Evolutionary conservation across 768 basidiomycete species (phyloP).

Genomic region (Sutorius australiensis): DNA sequence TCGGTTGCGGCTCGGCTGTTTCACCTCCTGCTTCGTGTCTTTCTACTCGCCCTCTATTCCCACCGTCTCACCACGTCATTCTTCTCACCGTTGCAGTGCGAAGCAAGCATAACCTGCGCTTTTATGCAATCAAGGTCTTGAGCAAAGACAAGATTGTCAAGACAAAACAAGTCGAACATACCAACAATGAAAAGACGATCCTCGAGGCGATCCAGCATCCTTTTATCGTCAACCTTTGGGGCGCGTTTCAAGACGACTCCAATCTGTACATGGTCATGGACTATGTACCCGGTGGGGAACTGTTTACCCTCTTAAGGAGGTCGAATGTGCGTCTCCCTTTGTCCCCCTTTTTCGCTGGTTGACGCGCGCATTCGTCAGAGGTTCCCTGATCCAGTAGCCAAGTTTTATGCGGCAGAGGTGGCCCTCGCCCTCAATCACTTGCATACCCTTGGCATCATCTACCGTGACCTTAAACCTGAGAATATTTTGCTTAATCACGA

Average conservation of each 20-base stretch:
- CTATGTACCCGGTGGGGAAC: slow-evolving; percentile 94
- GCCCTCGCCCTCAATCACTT: slow-evolving; percentile 89
- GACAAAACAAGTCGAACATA: slow-evolving; percentile 96
- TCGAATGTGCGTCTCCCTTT: slow-evolving; percentile 62
- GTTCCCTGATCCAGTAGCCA: slow-evolving; percentile 95
- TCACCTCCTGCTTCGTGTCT: not conserved
- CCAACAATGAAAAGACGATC: slow-evolving; percentile 90
- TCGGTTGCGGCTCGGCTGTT: not conserved
- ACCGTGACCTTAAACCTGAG: slow-evolving; percentile 97
- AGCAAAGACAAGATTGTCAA: slow-evolving; percentile 89
- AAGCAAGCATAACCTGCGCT: slow-evolving; percentile 91
- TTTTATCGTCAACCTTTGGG: slow-evolving; percentile 96
- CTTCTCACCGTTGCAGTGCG: slow-evolving; percentile 49
- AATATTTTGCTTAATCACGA: slow-evolving; percentile 92
- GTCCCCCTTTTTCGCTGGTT: slow-evolving; percentile 4
- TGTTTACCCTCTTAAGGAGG: slow-evolving; percentile 89
- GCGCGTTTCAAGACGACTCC: slow-evolving; percentile 84
- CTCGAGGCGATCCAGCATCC: slow-evolving; percentile 84
- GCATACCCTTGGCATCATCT: slow-evolving; percentile 84
- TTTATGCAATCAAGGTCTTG: slow-evolving; percentile 94
- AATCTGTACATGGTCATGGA: slow-evolving; percentile 99
- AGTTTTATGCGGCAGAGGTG: slow-evolving; percentile 96
- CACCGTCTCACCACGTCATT: slow-evolving; percentile 5
- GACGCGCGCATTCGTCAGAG: slow-evolving; percentile 43
- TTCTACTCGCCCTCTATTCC: not conserved